Evolutionary conservation across 306 rosid species (phyloP).

Genomic region (Vicia sativa): DNA sequence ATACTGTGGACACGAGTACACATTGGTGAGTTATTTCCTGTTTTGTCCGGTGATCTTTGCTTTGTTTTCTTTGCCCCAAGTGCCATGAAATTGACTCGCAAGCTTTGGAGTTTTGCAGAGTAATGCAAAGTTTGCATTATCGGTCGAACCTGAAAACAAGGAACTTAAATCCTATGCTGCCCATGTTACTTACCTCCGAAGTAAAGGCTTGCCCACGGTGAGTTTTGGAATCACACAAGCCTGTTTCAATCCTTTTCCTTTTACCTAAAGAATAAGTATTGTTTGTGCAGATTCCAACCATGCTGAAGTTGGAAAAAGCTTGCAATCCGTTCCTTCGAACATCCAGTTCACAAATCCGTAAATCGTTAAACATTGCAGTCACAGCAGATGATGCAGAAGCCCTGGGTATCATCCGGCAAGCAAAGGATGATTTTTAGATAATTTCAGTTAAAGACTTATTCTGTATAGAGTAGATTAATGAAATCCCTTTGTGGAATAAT

Average conservation of each 20-base stretch:
- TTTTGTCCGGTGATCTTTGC: conserved; percentile 22
- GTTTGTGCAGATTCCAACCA: conserved; percentile 68
- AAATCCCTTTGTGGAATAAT: conserved; percentile 29
- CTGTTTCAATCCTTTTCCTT: neutral
- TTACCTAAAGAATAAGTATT: conserved; percentile 3
- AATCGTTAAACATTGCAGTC: conserved; percentile 51
- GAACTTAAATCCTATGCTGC: conserved; percentile 79
- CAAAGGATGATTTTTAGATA: conserved; percentile 71
- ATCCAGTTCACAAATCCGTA: conserved; percentile 63
- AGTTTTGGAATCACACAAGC: conserved; percentile 22
- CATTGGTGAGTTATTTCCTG: conserved; percentile 61
- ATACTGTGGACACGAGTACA: conserved; percentile 91
- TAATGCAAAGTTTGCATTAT: conserved; percentile 84
- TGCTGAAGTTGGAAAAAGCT: conserved; percentile 69
- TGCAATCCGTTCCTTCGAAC: conserved; percentile 91
- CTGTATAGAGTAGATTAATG: conserved; percentile 41
- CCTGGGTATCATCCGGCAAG: conserved; percentile 67
- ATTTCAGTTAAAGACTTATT: conserved; percentile 12
- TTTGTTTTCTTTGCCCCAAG: conserved; percentile 7
- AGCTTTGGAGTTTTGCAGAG: conserved; percentile 53
- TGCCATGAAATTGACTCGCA: conserved; percentile 34
- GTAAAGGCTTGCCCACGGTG: conserved; percentile 90
- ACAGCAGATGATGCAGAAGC: conserved; percentile 77
- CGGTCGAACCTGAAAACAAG: conserved; percentile 80
- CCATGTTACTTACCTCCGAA: conserved; percentile 66